Base-by-base conservation (phyloP, 768 basidiomycete species). In the Auriscalpium microsporum region DNA sequence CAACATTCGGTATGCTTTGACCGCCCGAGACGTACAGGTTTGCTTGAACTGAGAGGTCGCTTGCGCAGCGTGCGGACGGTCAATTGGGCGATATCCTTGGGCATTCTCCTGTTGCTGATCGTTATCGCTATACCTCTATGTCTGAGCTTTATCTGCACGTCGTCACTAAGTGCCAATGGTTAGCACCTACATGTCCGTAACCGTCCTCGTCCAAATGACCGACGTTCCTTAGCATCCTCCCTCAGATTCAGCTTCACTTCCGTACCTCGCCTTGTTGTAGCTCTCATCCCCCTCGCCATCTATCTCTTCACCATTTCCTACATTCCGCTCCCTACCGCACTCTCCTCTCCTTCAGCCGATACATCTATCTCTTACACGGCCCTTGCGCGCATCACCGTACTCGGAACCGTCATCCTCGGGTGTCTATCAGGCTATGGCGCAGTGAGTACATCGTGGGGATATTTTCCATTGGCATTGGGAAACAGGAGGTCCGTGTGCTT, bases 361-460 rank as follows among this genome's bases (percentile, higher is more conserved):
- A 52, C 64, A 72, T 2, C 70, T 77, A 23, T 45, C 5, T 55
- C 60, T 14, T 55, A 45, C 8, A 78, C 77, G 9, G 71, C 80
- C 1, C 73, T 78, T 0, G 71, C 85, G 2, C 79, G 89, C 10
- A 75, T 91, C 13, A 79, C 86, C 17, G 85, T 90, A 17, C 69
- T 92, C 19, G 90, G 90, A 2, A 90, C 85, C 0, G 74, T 84
- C 34, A 78, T 90, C 54, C 81, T 93, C n/a, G 90, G 90, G 6
- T 65, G 83, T 3, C 73, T 93, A 6, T 89, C 90, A 0, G 90
- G 90, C 0, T 86, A 89, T 58, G 89, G 89, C 58, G 84, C 87
- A 3, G 74, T 87, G 48, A 82, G 77, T 58, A 83, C 79, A 47
- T 78, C 81, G 0, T 87, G 87, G 86, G 70, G 68, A 6, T 82